These are phyloP conservation scores for Talaromyces pinophilus DNA, from an alignment of 2,329 filamentous ascomycete species.

Conservation along the genomic window DNA sequence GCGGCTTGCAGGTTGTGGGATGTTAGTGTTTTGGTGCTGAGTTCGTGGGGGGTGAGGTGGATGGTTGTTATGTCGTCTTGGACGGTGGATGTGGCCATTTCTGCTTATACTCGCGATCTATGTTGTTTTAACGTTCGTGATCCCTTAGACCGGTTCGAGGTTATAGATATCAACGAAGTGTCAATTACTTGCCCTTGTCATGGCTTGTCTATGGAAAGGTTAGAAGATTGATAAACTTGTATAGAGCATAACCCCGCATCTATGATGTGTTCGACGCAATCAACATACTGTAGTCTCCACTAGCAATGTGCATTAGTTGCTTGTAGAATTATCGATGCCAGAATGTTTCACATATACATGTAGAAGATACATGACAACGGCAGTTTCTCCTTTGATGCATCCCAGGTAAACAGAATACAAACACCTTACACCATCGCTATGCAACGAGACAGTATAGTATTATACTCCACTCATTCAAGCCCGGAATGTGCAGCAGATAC, in stretches of 20 bases:
- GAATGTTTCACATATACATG: neutral
- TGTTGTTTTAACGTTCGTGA: neutral
- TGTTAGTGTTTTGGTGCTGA: slow-evolving; percentile 25
- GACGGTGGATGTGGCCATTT: slow-evolving; percentile 17
- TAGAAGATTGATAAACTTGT: neutral
- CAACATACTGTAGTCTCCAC: neutral
- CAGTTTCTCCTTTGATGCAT: neutral
- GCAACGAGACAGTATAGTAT: neutral
- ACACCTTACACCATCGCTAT: neutral
- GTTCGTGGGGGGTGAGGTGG: slow-evolving; percentile 17
- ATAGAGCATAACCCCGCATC: slow-evolving; percentile 1
- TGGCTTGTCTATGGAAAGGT: neutral
- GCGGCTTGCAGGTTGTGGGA: slow-evolving; percentile 30
- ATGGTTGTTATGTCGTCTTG: slow-evolving; percentile 23
- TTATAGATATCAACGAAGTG: neutral
- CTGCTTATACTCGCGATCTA: neutral
- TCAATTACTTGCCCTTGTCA: neutral
- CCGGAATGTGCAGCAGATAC: slow-evolving; percentile 67
- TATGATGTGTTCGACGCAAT: neutral
- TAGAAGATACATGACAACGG: neutral
- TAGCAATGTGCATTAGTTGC: neutral
- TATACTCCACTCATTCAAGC: neutral
- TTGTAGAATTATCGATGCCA: neutral
- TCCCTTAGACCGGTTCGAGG: neutral
- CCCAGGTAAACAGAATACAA: neutral